Conservation (phyloP, 139 green algal genomes). For the Picochlorum sp. region DNA sequence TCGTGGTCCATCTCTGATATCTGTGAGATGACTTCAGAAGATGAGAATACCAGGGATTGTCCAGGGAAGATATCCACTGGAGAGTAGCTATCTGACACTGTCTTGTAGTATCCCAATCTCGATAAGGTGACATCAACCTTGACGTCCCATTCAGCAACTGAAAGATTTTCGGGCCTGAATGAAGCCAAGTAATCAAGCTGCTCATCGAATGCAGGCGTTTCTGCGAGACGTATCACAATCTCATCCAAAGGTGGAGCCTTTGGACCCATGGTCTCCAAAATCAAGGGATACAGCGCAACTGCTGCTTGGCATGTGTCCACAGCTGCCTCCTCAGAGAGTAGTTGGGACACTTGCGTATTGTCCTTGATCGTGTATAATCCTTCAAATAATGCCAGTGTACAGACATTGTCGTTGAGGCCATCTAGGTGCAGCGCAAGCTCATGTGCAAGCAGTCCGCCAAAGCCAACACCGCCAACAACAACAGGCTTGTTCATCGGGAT, state of each 20-base stretch:
- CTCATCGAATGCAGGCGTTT: conserved; percentile 20
- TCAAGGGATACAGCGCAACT: conserved; percentile 15
- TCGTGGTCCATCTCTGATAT: conserved; percentile 5
- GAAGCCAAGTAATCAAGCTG: conserved; percentile 56
- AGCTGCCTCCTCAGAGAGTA: conserved; percentile 2
- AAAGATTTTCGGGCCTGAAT: conserved; percentile 30
- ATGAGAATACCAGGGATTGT: conserved; percentile 31
- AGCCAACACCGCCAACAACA: conserved; percentile 48
- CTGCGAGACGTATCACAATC: conserved; percentile 19
- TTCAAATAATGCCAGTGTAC: conserved; percentile 45
- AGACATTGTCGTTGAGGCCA: conserved; percentile 20
- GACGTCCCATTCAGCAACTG: conserved; percentile 12
- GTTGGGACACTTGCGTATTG: conserved; percentile 7
- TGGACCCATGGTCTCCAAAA: conserved; percentile 6
- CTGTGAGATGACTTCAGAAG: background rate
- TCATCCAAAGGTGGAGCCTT: conserved; percentile 16
- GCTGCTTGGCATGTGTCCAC: conserved; percentile 23
- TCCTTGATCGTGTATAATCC: background rate
- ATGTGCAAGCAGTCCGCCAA: conserved; percentile 49
- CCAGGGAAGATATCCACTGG: conserved; percentile 33
- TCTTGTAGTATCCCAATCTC: conserved; percentile 44
- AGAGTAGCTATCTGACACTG: conserved; percentile 26
- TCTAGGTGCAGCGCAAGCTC: conserved; percentile 57
- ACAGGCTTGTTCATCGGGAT: conserved; percentile 7
- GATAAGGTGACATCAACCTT: conserved; percentile 20